phyloP scores from a whole-genome alignment of 768 basidiomycete species.

The Lactifluus rugatus region DNA sequence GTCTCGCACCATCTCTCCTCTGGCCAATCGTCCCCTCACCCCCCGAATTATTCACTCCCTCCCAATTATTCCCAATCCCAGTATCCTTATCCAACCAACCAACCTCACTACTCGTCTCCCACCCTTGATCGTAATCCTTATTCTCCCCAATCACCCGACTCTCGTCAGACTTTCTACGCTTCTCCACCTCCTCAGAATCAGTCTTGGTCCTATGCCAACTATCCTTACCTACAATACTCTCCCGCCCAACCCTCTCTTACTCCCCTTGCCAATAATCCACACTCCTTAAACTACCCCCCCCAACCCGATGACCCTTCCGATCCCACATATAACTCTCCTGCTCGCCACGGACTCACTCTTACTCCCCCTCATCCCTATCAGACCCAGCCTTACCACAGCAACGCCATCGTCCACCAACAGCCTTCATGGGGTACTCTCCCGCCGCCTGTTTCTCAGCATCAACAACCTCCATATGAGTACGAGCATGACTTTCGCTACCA shows the following conservation, averaged over 20 bases:
- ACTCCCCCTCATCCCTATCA: conserved; percentile 78
- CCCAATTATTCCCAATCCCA: conserved; percentile 21
- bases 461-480: conserved; percentile 19
- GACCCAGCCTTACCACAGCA: conserved; percentile 54
- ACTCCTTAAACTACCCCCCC: conserved; percentile 37
- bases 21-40: conserved; percentile 18
- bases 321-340: conserved; percentile 34
- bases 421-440: conserved; percentile 21
- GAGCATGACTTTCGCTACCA: conserved; percentile 15
- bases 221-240: conserved; percentile 27
- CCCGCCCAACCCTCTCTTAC: conserved; percentile 30
- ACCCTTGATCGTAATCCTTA: conserved; percentile 40
- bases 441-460: conserved; percentile 27
- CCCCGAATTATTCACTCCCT: conserved; percentile 17
- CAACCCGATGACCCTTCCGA: conserved; percentile 44
- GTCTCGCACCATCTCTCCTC: conserved; percentile 38
- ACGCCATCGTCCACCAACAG: conserved; percentile 27
- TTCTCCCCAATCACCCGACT: conserved; percentile 22
- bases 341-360: conserved; percentile 53
- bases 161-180: conserved; percentile 35
- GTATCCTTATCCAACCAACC: conserved; percentile 31
- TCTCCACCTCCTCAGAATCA: conserved; percentile 22
- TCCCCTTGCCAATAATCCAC: conserved; percentile 44
- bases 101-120: too few species aligned
- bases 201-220: conserved; percentile 21